Evolutionary conservation across 345 rosid species (phyloP).

Genomic region (Pistacia atlantica): DNA sequence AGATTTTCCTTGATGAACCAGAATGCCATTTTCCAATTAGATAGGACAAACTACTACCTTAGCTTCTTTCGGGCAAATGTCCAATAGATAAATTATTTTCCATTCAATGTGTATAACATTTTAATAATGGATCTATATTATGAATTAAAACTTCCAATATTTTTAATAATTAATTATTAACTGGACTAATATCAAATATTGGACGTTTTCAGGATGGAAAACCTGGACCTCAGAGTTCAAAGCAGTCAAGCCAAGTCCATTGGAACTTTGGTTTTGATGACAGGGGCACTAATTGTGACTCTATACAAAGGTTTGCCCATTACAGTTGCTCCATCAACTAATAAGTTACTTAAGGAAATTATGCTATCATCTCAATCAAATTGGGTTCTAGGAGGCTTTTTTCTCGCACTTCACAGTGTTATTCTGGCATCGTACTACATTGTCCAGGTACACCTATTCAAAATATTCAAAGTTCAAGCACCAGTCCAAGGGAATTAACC

Average conservation of each 20-base stretch:
- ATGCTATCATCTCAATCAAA: not conserved
- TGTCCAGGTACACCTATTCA: slow-evolving; percentile 10
- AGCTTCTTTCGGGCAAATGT: not conserved
- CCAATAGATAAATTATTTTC: not conserved
- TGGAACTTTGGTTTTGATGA: slow-evolving; percentile 25
- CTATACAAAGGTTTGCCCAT: slow-evolving; percentile 33
- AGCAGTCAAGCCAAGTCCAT: slow-evolving; percentile 32
- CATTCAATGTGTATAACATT: not conserved
- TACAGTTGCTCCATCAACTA: not conserved
- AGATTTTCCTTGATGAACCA: not conserved
- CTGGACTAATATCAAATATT: not conserved
- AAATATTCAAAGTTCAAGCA: not conserved
- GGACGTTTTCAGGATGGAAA: slow-evolving; percentile 29
- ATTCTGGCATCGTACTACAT: slow-evolving; percentile 7
- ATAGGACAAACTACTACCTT: no score
- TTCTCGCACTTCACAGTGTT: slow-evolving; percentile 13
- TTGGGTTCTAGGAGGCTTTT: slow-evolving; percentile 23
- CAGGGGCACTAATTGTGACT: slow-evolving; percentile 31
- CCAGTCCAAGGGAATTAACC: not conserved
- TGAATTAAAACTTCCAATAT: not conserved
- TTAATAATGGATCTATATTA: not conserved
- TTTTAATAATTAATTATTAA: not conserved
- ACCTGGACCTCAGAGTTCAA: slow-evolving; percentile 17
- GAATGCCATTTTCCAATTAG: no score
- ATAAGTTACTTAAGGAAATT: not conserved